A percentile compares a stretch with the other conserved stretches of the same genome.
Conservation (phyloP, 2,329 filamentous ascomycete species). For the Elsinoe fawcettii region DNA sequence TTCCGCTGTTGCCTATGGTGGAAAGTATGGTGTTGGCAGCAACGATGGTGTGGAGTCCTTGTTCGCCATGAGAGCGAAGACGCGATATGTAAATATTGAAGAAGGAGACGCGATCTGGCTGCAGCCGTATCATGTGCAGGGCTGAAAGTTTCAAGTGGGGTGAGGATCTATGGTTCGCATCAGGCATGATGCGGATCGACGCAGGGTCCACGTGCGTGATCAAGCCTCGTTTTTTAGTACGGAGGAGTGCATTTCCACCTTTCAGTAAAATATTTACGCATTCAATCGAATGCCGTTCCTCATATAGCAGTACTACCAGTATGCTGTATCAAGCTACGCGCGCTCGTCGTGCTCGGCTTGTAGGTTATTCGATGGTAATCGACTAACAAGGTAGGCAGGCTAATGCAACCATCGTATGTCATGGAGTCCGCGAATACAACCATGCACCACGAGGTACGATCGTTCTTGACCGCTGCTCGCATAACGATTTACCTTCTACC, state of each 20-base stretch:
- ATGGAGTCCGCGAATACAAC: too few relatives aligned
- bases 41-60: not conserved
- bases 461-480: too few relatives aligned
- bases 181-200: not conserved
- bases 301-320: not conserved
- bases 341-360: too few relatives aligned
- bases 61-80: not conserved
- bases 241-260: not conserved
- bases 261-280: not conserved
- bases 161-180: constrained; percentile 5
- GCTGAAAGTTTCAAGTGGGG: constrained; percentile 6
- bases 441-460: too few relatives aligned
- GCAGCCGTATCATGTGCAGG: constrained; percentile 7
- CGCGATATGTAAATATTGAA: not conserved
- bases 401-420: too few relatives aligned
- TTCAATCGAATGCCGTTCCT: not conserved
- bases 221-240: not conserved
- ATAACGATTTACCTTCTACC: too few relatives aligned
- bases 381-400: too few relatives aligned
- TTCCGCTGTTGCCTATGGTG: not conserved
- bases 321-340: not conserved
- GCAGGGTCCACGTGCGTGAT: not conserved
- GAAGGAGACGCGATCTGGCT: not conserved
- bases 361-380: too few relatives aligned
- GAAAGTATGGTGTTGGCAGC: not conserved